Percentiles rank a stretch among this genome's conserved stretches.
These are phyloP conservation scores for Pseudogymnoascus sp. DNA, from an alignment of 2,329 filamentous ascomycete genomes.

Conservation along the genomic window DNA sequence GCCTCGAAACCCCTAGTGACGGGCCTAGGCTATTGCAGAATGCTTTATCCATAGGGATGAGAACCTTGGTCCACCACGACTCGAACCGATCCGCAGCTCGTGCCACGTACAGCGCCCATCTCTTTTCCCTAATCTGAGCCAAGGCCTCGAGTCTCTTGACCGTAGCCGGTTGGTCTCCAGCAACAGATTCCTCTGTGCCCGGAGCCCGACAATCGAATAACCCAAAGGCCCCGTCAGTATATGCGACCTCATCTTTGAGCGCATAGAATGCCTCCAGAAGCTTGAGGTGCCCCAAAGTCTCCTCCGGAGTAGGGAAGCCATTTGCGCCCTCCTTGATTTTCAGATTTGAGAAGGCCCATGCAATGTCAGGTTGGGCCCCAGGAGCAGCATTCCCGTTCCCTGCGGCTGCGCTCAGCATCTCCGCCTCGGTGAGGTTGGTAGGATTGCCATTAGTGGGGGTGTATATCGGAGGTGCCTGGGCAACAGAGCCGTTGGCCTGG, in stretches of 20 bases:
- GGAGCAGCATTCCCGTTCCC: neutral
- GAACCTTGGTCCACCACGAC: slow-evolving; percentile 48
- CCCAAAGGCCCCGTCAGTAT: slow-evolving; percentile 57
- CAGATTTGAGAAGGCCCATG: slow-evolving; percentile 32
- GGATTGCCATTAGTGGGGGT: neutral
- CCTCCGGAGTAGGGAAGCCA: slow-evolving; percentile 38
- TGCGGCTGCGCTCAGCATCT: neutral
- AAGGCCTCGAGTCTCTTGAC: slow-evolving; percentile 35
- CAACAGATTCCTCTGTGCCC: slow-evolving; percentile 2
- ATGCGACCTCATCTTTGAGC: slow-evolving; percentile 58
- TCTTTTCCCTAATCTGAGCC: slow-evolving; percentile 56
- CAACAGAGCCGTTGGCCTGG: neutral
- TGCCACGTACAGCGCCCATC: slow-evolving; percentile 63
- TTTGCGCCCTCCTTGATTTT: slow-evolving; percentile 24
- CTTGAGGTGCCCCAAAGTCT: slow-evolving; percentile 66
- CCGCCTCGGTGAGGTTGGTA: neutral
- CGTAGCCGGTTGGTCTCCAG: slow-evolving; percentile 26
- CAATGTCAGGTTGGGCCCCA: neutral
- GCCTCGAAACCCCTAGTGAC: neutral
- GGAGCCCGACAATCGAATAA: slow-evolving; percentile 39
- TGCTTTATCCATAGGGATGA: slow-evolving; percentile 18
- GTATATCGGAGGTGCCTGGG: neutral
- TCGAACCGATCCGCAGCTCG: slow-evolving; percentile 61
- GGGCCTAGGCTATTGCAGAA: neutral
- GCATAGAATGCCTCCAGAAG: slow-evolving; percentile 59